These are phyloP conservation scores for Pythium dissimile DNA, from an alignment of 352 stramenopile species.

Conservation along the genomic window DNA sequence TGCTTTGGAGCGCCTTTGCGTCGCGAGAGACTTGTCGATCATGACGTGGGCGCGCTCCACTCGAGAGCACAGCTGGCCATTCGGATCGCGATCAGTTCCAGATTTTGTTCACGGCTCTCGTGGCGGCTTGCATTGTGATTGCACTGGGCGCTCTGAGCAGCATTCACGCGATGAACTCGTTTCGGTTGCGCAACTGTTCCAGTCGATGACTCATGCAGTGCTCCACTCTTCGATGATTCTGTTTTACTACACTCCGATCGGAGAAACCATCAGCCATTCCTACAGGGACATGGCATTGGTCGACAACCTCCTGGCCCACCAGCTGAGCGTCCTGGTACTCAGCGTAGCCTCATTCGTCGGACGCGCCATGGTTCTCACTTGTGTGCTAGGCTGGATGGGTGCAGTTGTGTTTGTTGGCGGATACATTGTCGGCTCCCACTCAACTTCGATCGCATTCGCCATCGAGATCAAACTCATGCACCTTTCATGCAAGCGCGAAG, in stretches of 20 bases:
- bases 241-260: constrained; percentile 88
- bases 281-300: constrained; percentile 47
- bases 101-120: too few species aligned
- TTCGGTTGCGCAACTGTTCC: constrained; percentile 50
- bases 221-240: constrained; percentile 2
- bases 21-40: not conserved
- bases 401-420: not conserved
- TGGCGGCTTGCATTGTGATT: too few species aligned
- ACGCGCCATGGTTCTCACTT: not conserved
- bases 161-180: not conserved
- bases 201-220: constrained; percentile 60
- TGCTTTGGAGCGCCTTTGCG: too few species aligned
- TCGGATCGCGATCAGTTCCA: not conserved
- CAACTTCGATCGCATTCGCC: not conserved
- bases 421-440: not conserved
- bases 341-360: not conserved
- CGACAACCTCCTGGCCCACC: not conserved
- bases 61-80: too few species aligned
- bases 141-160: too few species aligned
- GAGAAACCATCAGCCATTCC: constrained; percentile 87
- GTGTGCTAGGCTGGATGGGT: not conserved
- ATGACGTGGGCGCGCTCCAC: not conserved
- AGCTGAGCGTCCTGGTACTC: not conserved
- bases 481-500: not conserved
- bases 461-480: not conserved